These are phyloP conservation scores for Colletotrichum aenigma DNA, from an alignment of 2,329 filamentous ascomycete genomes.

Conservation along the genomic window DNA sequence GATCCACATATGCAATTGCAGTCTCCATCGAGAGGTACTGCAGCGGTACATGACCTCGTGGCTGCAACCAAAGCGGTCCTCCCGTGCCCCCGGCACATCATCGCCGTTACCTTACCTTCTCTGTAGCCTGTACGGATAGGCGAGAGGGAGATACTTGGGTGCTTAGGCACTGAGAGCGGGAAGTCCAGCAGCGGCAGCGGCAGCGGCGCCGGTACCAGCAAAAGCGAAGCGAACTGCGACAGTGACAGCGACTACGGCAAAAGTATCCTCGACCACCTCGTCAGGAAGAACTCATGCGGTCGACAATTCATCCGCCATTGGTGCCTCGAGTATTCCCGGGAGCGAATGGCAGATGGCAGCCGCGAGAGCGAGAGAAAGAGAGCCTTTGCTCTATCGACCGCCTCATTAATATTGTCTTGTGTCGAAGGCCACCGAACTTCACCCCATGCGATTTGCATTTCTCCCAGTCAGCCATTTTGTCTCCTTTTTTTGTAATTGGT, in stretches of 20 bases:
- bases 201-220: neutral
- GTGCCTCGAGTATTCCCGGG: neutral
- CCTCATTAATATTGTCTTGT: constrained; percentile 4
- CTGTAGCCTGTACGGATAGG: neutral
- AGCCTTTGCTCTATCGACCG: neutral
- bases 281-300: neutral
- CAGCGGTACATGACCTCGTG: constrained; percentile 17
- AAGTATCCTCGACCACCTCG: neutral
- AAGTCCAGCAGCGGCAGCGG: neutral
- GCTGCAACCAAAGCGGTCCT: constrained; percentile 10
- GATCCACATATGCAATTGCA: neutral
- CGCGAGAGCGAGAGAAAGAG: neutral
- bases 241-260: neutral
- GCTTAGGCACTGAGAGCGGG: neutral
- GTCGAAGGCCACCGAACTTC: neutral
- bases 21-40: neutral
- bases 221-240: neutral
- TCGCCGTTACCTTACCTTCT: neutral
- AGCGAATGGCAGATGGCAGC: neutral
- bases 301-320: neutral
- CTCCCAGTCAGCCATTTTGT: neutral
- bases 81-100: constrained; percentile 3
- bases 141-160: neutral
- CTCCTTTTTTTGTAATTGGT: neutral
- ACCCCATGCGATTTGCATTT: neutral